Percentiles rank a stretch among this genome's conserved stretches.
Conservation (phyloP, 148 eudicot genomes). For the Persicaria tinctoria region DNA sequence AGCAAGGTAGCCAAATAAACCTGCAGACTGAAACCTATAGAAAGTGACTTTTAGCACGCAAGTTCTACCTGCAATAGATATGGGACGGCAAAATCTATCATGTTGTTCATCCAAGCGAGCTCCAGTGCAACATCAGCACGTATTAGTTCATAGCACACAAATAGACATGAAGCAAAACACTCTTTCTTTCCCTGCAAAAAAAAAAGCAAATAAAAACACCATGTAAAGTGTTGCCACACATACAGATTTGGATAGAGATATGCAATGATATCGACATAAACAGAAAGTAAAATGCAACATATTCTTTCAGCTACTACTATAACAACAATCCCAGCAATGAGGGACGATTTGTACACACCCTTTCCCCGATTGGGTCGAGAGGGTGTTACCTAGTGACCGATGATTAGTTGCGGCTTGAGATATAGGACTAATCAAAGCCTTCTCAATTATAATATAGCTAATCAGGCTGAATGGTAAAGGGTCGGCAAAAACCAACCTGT, state of each 20-base stretch:
- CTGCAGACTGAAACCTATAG: not conserved
- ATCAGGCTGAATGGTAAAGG: not conserved
- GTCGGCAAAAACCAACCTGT: constrained; percentile 34
- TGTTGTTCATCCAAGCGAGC: constrained; percentile 97
- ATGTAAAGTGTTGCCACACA: not conserved
- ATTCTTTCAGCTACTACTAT: not conserved
- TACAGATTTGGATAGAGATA: not conserved
- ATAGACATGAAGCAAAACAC: constrained; percentile 95
- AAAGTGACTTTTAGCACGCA: not conserved
- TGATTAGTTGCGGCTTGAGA: not conserved
- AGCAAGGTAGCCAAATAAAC: not conserved
- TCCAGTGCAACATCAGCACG: constrained; percentile 88
- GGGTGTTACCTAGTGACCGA: not conserved
- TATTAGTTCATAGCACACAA: constrained; percentile 80
- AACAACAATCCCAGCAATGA: no score
- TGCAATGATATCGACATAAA: not conserved
- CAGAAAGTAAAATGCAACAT: not conserved
- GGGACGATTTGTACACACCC: no score
- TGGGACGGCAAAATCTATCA: constrained; percentile 97
- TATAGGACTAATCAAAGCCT: not conserved
- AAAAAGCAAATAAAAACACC: constrained; percentile 8
- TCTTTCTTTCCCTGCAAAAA: constrained; percentile 90
- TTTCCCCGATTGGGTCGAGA: no score
- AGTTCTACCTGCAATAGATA: constrained; percentile 73
- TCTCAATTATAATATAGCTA: not conserved